Evolutionary conservation across 164 flowering plant species (phyloP), one percentile per base, ranked within the genome.

Genomic region (Santalum album): DNA sequence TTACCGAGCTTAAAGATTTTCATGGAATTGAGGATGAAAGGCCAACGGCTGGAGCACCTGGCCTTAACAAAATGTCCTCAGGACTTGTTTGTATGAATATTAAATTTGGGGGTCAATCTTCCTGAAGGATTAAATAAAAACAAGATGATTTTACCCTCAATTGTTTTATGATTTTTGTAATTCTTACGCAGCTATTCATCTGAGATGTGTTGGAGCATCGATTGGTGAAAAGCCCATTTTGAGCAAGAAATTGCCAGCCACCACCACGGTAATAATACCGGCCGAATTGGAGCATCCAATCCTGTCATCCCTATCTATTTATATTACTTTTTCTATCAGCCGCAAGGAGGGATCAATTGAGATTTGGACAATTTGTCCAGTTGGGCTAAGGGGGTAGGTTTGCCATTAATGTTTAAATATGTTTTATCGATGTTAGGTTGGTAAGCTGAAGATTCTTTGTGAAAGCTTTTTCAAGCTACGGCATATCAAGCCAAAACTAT

Each of bases 1-100:
- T 82, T 68, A 18, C 35, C 49, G 90, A 85, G 69, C 95, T 89
- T 29, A 89, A 82, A 74, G 39, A 53, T 25, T 65, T 63, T 36
- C 87, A 89, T 74, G 99, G 95, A 27, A 83, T 94, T 53, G 97
- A 89, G 55, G 90, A 89, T 73, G 90, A 78, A 64, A 81, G 73
- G 64, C 75, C 78, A 51, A 58, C 73, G n/a, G 53, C 25, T 45
- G 75, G 65, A 52, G 59, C 68, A 32, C 61, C 76, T 22, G 97
- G 95, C 42, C 88, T 86, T 50, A 88, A 87, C 55, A 94, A 85
- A 72, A 78, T 87, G 95, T 67, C 87, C 23, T 76, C 92, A 7
- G 95, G 97, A 59, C 86, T 94, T 36, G 42, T 94, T 32, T 75
- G 99, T 92, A 83, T 55, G 81, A 34, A 47, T 43, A 58, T 39